Conservation (phyloP, 2,329 filamentous ascomycete genomes). For the Fusarium keratoplasticum region DNA sequence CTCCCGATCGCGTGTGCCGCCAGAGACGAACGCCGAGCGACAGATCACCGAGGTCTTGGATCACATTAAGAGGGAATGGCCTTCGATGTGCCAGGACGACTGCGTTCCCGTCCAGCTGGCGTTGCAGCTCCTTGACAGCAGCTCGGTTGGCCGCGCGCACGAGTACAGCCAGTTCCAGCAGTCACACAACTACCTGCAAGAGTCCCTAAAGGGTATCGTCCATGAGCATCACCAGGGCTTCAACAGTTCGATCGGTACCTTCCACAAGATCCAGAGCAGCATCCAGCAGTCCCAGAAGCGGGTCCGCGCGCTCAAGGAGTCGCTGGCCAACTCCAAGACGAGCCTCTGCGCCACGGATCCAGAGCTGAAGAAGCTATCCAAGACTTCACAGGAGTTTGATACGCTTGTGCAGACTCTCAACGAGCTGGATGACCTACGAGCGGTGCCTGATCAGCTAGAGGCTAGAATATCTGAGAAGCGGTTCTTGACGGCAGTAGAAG, state of each 20-base stretch:
- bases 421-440: slow-evolving; percentile 87
- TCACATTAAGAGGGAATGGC: slow-evolving; percentile 90
- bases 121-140: slow-evolving; percentile 93
- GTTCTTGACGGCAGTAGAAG: slow-evolving; percentile 91
- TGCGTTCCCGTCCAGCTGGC: slow-evolving; percentile 94
- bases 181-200: slow-evolving; percentile 89
- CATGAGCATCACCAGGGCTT: slow-evolving; percentile 99
- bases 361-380: slow-evolving; percentile 89
- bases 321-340: slow-evolving; percentile 82
- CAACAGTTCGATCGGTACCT: slow-evolving; percentile 98
- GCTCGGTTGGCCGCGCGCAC: slow-evolving; percentile 90
- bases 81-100: slow-evolving; percentile 87
- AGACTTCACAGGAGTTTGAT: slow-evolving; percentile 90
- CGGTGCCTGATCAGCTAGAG: slow-evolving; percentile 91
- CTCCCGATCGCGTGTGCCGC: slow-evolving; percentile 52
- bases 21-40: slow-evolving; percentile 63
- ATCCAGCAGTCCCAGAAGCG: slow-evolving; percentile 89
- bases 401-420: slow-evolving; percentile 85
- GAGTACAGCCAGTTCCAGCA: slow-evolving; percentile 87
- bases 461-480: slow-evolving; percentile 96
- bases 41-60: slow-evolving; percentile 76
- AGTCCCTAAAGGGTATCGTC: slow-evolving; percentile 91
- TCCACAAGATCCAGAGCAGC: slow-evolving; percentile 97
- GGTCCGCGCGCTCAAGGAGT: slow-evolving; percentile 84
- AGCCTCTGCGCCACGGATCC: slow-evolving; percentile 88